Evolutionary conservation across 2,329 filamentous ascomycete species (phyloP).

Genomic region (Trichoderma hamatum): DNA sequence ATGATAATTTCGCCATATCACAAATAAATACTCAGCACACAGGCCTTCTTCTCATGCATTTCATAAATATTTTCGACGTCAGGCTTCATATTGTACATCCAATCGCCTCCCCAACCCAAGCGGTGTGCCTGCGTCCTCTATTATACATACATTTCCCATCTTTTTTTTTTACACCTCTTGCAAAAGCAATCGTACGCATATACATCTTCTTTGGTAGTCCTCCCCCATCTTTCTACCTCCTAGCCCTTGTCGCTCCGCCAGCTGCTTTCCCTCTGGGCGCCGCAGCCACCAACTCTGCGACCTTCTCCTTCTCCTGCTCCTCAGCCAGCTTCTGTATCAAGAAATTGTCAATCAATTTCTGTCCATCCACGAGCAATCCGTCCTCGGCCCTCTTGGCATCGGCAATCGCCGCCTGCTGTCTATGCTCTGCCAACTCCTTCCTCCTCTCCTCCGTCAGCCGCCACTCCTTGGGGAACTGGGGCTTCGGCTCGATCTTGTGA

Average conservation of each 20-base stretch:
- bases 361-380: constrained; percentile 63
- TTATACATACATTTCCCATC: constrained; percentile 21
- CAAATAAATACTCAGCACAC: not conserved
- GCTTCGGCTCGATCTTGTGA: constrained; percentile 69
- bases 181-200: constrained; percentile 32
- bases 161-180: constrained; percentile 15
- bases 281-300: constrained; percentile 39
- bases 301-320: constrained; percentile 41
- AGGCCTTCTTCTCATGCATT: not conserved
- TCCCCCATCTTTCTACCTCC: constrained; percentile 34
- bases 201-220: not conserved
- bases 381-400: constrained; percentile 59
- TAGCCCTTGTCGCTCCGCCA: constrained; percentile 30
- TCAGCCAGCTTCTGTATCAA: constrained; percentile 40
- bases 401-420: constrained; percentile 53
- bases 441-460: constrained; percentile 71
- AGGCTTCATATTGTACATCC: constrained; percentile 24
- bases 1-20: not conserved
- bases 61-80: constrained; percentile 12
- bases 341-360: constrained; percentile 48
- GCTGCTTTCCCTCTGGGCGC: constrained; percentile 29
- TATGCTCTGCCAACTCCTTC: constrained; percentile 63
- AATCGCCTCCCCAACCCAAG: not conserved
- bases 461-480: constrained; percentile 82
- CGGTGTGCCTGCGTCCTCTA: constrained; percentile 15